Evolutionary conservation across 352 stramenopile genomes (phyloP).

Genomic region (Pseudoperonospora humuli): DNA sequence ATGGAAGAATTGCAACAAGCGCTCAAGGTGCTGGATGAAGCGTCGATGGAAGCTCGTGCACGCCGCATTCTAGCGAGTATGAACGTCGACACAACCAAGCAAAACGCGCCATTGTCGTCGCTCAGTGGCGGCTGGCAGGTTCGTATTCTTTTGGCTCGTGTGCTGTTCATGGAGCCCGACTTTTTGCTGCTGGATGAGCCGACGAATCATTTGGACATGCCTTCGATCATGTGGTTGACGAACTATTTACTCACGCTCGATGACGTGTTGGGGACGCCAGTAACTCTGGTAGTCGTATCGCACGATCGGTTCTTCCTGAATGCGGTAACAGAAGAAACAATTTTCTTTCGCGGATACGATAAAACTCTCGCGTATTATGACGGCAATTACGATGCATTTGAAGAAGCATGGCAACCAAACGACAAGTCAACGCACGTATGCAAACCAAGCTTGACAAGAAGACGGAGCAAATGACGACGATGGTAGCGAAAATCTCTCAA

Average conservation of each 20-base stretch:
- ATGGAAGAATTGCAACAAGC: conserved; percentile 34
- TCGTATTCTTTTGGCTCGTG: conserved; percentile 85
- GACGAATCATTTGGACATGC: conserved; percentile 89
- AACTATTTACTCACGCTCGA: conserved; percentile 87
- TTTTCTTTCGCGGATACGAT: too few species aligned
- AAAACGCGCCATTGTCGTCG: conserved; percentile 45
- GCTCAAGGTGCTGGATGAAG: conserved; percentile 43
- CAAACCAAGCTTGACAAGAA: too few species aligned
- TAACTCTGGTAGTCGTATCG: conserved; percentile 93
- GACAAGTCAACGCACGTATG: too few species aligned
- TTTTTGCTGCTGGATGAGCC: conserved; percentile 93
- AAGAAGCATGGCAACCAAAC: conserved; percentile 92
- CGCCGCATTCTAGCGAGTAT: conserved; percentile 43
- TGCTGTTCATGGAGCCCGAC: conserved; percentile 93
- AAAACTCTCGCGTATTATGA: conserved; percentile 91
- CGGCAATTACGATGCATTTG: conserved; percentile 96
- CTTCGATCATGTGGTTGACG: conserved; percentile 89
- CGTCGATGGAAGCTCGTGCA: conserved; percentile 46
- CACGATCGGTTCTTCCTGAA: conserved; percentile 97
- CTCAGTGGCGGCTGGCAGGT: conserved; percentile 59
- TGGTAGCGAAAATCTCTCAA: too few species aligned
- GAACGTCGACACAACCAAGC: conserved; percentile 84
- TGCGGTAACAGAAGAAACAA: conserved; percentile 92
- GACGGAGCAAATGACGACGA: conserved; percentile 87
- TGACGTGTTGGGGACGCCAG: too few species aligned